A percentile compares a stretch with the other conserved stretches of the same genome.
These are phyloP conservation scores for Rhynchospora breviuscula DNA, from an alignment of 176 grass and related monocot genomes.

Conservation along the genomic window DNA sequence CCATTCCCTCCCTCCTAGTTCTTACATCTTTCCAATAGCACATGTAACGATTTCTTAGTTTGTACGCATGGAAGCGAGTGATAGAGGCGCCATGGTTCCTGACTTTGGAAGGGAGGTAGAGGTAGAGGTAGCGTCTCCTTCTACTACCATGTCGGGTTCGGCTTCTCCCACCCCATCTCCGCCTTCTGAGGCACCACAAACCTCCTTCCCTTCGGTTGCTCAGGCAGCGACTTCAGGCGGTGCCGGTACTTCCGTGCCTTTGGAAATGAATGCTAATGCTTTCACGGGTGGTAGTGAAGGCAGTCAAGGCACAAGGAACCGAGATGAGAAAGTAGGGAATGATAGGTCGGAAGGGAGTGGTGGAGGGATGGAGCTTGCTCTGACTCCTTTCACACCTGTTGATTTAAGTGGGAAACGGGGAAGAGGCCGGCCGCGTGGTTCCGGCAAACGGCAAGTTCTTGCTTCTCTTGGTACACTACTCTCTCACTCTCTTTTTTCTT, in stretches of 20 bases:
- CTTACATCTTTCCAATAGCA: neutral
- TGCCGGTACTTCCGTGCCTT: neutral
- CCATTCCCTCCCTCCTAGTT: neutral
- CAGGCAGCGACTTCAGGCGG: neutral
- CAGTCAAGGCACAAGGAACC: neutral
- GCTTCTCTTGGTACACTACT: slow-evolving; percentile 52
- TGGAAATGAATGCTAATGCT: slow-evolving; percentile 25
- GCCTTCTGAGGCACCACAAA: slow-evolving; percentile 10
- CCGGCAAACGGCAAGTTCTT: slow-evolving; percentile 85
- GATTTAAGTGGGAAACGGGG: slow-evolving; percentile 44
- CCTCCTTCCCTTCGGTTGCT: neutral
- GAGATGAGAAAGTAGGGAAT: slow-evolving; percentile 12
- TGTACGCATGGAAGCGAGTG: slow-evolving; percentile 3
- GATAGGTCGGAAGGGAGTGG: neutral
- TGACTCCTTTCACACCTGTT: slow-evolving; percentile 24
- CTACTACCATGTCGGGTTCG: slow-evolving; percentile 47
- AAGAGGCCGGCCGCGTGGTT: slow-evolving; percentile 68
- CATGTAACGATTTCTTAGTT: neutral
- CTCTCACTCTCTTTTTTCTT: neutral
- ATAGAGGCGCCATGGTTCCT: neutral
- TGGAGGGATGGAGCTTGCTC: slow-evolving; percentile 25
- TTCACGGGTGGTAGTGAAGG: neutral
- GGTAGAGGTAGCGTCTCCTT: slow-evolving; percentile 32
- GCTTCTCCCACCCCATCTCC: slow-evolving; percentile 51
- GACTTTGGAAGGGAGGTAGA: slow-evolving; percentile 21